Base-by-base conservation (phyloP, 2,329 filamentous ascomycete genomes). In the Anthostomella pinea region DNA sequence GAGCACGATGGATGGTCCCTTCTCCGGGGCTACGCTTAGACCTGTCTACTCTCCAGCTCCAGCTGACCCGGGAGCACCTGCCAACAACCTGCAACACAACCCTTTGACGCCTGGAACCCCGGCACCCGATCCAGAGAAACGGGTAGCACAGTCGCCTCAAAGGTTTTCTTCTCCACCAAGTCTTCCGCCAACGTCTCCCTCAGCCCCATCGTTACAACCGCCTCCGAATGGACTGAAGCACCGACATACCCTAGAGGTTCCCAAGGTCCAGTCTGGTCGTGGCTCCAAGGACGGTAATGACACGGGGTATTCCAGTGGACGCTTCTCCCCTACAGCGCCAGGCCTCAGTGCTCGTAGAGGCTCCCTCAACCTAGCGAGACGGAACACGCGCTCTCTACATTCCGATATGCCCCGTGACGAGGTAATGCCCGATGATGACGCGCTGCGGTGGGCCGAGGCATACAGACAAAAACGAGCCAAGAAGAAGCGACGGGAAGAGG, bases 401-500 rank as follows among this genome's bases (percentile, higher is more conserved):
- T 93, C 88, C 2, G 90, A 97, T 53, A 70, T 82, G 53, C 83
- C 86, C 31, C 74, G 87, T 22, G 91, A 97, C 50, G 91, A 96
- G 52, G 69, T 90, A 14, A 73, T 82, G 3, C 86, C 84, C 13
- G 91, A 97, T 57, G 91, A 96, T 53, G 91, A 97, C 57, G 89
- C 91, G 23, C 75, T 86, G 39, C 79, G 89, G 38, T 97, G 89
- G 87, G 86, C 93, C 19, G 93, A 98, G 63, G 86, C 87, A 23
- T 90, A 95, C 55, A 83, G 87, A 53, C 87, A 95, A 59, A 95
- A 94, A 67, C 75, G 91, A 46, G 90, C 90, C 6, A 94, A 85
- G 62, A 93, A 90, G 69, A 78, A 86, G 59, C 85, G 83, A 51
- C 85, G 82, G 56, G 90, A 96, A 46, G 85, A 83, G 45, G 84